phyloP scores from a whole-genome alignment of 495 filamentous ascomycete genomes.

The Thozetella sp. region DNA sequence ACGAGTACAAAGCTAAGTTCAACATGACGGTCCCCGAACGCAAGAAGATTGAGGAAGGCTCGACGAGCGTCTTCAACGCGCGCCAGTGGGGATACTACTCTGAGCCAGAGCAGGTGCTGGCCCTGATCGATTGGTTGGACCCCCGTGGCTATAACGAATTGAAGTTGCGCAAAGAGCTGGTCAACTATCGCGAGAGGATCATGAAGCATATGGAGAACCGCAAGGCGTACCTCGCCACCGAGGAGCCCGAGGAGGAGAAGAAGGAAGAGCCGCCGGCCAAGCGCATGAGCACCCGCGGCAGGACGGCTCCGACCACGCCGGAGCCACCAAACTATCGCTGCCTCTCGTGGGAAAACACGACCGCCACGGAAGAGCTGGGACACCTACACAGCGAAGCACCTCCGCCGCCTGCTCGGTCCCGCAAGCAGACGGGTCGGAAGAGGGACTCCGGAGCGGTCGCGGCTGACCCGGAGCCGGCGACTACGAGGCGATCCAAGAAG shows the following conservation, averaged over 20 bases:
- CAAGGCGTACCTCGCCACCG: conserved; percentile 63
- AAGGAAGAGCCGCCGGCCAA: conserved; percentile 60
- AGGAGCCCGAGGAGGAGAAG: conserved; percentile 51
- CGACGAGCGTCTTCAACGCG: conserved; percentile 75
- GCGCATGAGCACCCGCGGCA: conserved; percentile 76
- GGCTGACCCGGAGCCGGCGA: conserved; percentile 10
- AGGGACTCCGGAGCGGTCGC: conserved; percentile 18
- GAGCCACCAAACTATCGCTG: conserved; percentile 63
- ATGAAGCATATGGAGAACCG: conserved; percentile 77
- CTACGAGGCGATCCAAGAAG: conserved; percentile 18
- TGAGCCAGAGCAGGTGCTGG: conserved; percentile 73
- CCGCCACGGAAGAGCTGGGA: conserved; percentile 73
- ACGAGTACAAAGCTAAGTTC: conserved; percentile 64
- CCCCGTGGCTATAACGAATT: conserved; percentile 78
- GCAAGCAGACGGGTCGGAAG: conserved; percentile 51
- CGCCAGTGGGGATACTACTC: conserved; percentile 91
- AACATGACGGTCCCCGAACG: conserved; percentile 82
- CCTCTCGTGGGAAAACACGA: conserved; percentile 79
- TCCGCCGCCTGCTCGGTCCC: conserved; percentile 57
- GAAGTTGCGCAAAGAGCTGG: conserved; percentile 83
- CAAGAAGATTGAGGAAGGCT: conserved; percentile 83
- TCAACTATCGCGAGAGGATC: conserved; percentile 76
- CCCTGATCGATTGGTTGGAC: conserved; percentile 86
- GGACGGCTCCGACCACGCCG: conserved; percentile 62
- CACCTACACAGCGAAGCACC: conserved; percentile 82